phyloP scores from a whole-genome alignment of 108 stramenopile species.

The Nannochloropsis salina region DNA sequence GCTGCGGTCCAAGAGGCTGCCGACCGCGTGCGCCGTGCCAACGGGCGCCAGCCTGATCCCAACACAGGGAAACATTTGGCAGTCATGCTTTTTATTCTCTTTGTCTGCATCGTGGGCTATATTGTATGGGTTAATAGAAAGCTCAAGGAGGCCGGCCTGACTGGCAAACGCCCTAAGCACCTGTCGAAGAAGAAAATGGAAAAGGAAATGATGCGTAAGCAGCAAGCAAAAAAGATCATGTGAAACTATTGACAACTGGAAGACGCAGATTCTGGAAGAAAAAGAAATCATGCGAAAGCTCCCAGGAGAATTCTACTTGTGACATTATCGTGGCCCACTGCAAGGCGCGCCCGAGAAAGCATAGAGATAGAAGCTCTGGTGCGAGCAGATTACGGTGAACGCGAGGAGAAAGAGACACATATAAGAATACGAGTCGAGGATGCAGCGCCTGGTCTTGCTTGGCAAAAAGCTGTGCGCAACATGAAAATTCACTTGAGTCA shows the following conservation, averaged over 20 bases:
- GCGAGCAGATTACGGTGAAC: too few species aligned
- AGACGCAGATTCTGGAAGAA: too few species aligned
- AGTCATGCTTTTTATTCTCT: neutral
- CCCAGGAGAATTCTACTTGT: too few species aligned
- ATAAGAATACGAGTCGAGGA: too few species aligned
- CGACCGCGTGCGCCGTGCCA: neutral
- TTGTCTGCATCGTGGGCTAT: neutral
- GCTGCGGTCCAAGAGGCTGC: neutral
- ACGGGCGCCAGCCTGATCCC: neutral
- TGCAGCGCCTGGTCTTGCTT: too few species aligned
- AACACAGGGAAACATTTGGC: conserved; percentile 14
- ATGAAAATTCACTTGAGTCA: too few species aligned
- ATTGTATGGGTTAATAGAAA: conserved; percentile 15
- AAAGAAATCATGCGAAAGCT: too few species aligned
- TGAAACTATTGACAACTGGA: neutral
- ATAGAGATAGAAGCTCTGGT: too few species aligned
- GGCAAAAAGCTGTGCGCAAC: too few species aligned
- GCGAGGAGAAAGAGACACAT: too few species aligned
- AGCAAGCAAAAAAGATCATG: conserved; percentile 8
- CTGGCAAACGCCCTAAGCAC: neutral
- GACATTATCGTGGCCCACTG: too few species aligned
- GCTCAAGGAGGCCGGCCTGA: neutral
- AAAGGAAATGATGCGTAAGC: neutral
- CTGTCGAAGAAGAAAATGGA: conserved; percentile 7
- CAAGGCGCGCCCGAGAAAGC: too few species aligned